These are phyloP conservation scores for Candida ulmi DNA, from an alignment of 805 yeast genomes.

Conservation along the genomic window DNA sequence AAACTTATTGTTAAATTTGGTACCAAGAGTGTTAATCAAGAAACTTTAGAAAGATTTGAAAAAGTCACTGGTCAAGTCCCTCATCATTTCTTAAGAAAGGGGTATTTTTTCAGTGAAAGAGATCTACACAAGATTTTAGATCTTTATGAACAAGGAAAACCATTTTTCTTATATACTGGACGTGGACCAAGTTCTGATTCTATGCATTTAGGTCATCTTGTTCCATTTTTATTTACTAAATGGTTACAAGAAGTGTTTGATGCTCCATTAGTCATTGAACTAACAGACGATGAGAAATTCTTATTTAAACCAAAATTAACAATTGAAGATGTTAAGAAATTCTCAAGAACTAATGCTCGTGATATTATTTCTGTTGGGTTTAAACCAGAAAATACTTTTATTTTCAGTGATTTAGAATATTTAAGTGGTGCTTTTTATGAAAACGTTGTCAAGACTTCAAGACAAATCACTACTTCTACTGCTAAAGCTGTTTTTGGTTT, in stretches of 20 bases:
- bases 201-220: constrained; percentile 95
- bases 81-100: constrained; percentile 85
- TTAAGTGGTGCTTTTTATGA: constrained; percentile 94
- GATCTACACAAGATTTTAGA: constrained; percentile 75
- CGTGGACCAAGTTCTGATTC: constrained; percentile 94
- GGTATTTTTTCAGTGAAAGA: constrained; percentile 89
- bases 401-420: constrained; percentile 86
- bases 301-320: constrained; percentile 87
- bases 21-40: constrained; percentile 64
- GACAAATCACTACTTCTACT: constrained; percentile 95
- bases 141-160: constrained; percentile 89
- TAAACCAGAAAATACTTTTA: constrained; percentile 89
- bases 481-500: constrained; percentile 97
- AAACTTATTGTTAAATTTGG: constrained; percentile 86
- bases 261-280: constrained; percentile 87
- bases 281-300: constrained; percentile 97
- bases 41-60: constrained; percentile 69
- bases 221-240: constrained; percentile 91
- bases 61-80: constrained; percentile 86
- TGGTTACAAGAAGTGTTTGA: constrained; percentile 98
- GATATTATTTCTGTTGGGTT: constrained; percentile 94
- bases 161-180: constrained; percentile 93
- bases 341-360: constrained; percentile 77
- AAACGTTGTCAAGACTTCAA: constrained; percentile 84
- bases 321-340: constrained; percentile 79